Evolutionary conservation across 345 rosid species (phyloP).

Genomic region (Eucalyptus regnans): DNA sequence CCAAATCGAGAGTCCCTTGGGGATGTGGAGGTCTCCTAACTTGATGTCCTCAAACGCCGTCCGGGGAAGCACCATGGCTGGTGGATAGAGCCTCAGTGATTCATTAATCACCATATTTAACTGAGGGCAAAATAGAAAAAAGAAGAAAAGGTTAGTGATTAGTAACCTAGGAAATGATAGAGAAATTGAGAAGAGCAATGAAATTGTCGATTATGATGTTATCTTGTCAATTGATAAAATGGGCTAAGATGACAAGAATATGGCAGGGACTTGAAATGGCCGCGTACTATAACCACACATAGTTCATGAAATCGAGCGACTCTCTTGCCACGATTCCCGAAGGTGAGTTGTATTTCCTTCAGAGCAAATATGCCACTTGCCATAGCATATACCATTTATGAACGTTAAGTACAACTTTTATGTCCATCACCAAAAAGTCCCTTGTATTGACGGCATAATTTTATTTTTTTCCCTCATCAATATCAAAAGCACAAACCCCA

Average conservation of each 20-base stretch:
- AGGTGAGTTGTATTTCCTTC: not conserved
- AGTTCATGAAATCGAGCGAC: not conserved
- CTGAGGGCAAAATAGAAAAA: slow-evolving; percentile 17
- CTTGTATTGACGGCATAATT: not conserved
- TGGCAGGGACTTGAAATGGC: not conserved
- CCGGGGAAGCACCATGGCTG: slow-evolving; percentile 76
- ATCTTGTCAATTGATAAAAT: not conserved
- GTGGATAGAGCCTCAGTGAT: slow-evolving; percentile 84
- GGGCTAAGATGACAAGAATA: not conserved
- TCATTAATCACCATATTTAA: slow-evolving; percentile 81
- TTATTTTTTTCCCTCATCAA: not conserved
- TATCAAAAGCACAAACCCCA: not conserved
- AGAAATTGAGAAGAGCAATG: not conserved
- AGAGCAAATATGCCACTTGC: not conserved
- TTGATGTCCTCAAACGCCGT: slow-evolving; percentile 81
- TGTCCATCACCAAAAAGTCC: not conserved
- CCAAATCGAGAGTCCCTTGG: slow-evolving; percentile 95
- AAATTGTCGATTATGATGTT: not conserved
- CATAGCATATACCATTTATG: not conserved
- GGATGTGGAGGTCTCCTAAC: slow-evolving; percentile 65
- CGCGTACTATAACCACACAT: not conserved
- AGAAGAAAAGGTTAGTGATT: not conserved
- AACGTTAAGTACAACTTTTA: not conserved
- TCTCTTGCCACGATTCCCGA: not conserved
- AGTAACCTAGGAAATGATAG: not conserved